Evolutionary conservation across 352 stramenopile genomes (phyloP).

Genomic region (Phytopythium aichiense): DNA sequence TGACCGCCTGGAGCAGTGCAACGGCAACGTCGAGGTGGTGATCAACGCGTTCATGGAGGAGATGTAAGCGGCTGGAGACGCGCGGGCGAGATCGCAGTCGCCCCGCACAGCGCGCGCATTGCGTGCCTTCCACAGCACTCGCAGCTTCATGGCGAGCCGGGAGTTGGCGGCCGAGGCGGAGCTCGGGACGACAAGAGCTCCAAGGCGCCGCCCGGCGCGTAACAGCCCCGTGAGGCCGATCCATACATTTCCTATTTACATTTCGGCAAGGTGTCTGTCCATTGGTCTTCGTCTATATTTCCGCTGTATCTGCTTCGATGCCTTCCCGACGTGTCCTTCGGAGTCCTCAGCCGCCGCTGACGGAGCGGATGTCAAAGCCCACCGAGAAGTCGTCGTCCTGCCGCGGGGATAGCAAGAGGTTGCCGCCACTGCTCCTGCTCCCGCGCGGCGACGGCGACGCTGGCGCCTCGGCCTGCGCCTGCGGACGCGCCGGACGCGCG

Average conservation of each 20-base stretch:
- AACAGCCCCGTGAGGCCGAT: background rate
- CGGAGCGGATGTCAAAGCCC: constrained; percentile 66
- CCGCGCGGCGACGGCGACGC: constrained; percentile 1
- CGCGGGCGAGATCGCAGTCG: background rate
- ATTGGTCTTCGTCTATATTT: background rate
- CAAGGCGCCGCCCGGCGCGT: background rate
- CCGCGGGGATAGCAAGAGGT: constrained; percentile 6
- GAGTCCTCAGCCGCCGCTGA: constrained; percentile 24
- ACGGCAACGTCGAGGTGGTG: constrained; percentile 80
- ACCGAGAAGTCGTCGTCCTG: constrained; percentile 58
- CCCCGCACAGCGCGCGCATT: background rate
- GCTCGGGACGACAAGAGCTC: background rate
- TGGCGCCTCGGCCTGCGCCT: background rate
- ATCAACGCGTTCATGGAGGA: constrained; percentile 81
- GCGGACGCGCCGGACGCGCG: constrained; percentile 2
- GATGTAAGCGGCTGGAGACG: constrained; percentile 21
- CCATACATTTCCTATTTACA: constrained; percentile 5
- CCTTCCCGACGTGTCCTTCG: background rate
- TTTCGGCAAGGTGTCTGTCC: background rate
- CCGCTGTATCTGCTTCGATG: background rate
- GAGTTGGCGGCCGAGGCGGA: background rate
- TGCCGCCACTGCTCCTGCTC: constrained; percentile 21
- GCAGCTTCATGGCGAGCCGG: background rate
- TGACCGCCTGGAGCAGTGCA: constrained; percentile 70
- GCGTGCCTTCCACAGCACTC: background rate